Base-by-base conservation (phyloP, 306 rosid species). In the Neltuma alba region DNA sequence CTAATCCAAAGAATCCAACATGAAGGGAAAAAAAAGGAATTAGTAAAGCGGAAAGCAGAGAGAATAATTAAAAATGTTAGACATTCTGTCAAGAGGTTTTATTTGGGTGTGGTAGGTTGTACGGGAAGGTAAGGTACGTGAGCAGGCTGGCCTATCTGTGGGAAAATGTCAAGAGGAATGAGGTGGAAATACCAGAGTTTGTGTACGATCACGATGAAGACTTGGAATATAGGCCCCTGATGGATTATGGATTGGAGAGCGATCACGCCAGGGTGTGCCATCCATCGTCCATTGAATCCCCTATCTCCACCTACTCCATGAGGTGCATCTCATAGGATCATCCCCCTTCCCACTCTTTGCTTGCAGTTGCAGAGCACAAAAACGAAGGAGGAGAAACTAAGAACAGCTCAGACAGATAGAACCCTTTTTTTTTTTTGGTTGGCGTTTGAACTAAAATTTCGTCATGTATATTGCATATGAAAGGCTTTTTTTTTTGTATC, bases 221-320 rank as follows among this genome's bases (percentile, higher is more conserved):
- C 70, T 81, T 94, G 84, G 97, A 94, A 74, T 85, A 88, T 87
- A 93, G 97, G 74, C 97, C 93, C 66, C 88, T 89, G 95, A 89
- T 92, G 97, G 97, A 94, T 64, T 92, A 92, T 31, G 99, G 97
- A 0, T 80, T 92, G 69, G 99, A 94, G 87, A 94, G 99, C 64
- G 97, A 94, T 41, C 97, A 92, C 20, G 89, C 92, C 0, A 88
- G 99, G 82, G 89, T 89, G 15, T 88, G 89, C 76, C 93, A 79
- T 40, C 83, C 88, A 3, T 91, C 95, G n/a, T 38, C 93, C 0
- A 36, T 88, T 1, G 94, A 92, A 41, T 86, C 97, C 0, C 85
- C 92, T 0, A 88, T 89, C 1, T 70, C 89, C 0, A 85, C 87
- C 70, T 94, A 92, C 86, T 94, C 98, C 76, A 92, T 89, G 98